A percentile compares a stretch with the other conserved stretches of the same genome.
phyloP scores from a whole-genome alignment of 2,329 filamentous ascomycete species.

The Volutella citrinella region DNA sequence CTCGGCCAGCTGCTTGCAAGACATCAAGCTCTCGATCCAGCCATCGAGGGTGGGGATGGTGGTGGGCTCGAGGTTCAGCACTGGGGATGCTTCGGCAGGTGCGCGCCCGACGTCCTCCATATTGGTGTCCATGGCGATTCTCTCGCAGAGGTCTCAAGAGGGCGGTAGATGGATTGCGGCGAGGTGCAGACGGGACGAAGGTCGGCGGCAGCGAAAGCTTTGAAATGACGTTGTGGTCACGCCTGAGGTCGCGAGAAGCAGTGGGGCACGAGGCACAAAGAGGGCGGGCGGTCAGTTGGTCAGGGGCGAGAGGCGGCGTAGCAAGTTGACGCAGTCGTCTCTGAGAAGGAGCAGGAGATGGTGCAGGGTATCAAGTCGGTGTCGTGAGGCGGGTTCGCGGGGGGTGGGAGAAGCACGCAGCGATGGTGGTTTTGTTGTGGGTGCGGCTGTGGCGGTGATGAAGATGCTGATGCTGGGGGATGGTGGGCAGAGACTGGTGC shows the following conservation, averaged over 20 bases:
- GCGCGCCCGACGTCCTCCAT: conserved; percentile 97
- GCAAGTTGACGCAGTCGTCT: too few relatives aligned
- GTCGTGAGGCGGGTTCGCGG: too few relatives aligned
- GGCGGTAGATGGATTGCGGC: conserved; percentile 15
- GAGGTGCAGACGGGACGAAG: conserved; percentile 23
- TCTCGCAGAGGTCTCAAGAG: too few relatives aligned
- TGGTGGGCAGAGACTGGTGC: too few relatives aligned
- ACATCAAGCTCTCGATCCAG: conserved; percentile 98
- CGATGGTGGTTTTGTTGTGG: too few relatives aligned
- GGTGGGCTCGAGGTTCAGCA: conserved; percentile 68
- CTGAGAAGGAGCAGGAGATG: too few relatives aligned
- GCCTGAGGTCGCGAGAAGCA: conserved; percentile 28
- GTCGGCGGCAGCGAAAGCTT: conserved; percentile 13
- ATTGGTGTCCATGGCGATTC: conserved; percentile 81
- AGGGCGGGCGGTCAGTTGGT: conserved; percentile 20
- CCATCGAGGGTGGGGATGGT: conserved; percentile 92
- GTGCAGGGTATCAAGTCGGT: too few relatives aligned
- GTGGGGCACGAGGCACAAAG: conserved; percentile 29
- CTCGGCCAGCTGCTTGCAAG: conserved; percentile 96
- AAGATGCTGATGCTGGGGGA: too few relatives aligned
- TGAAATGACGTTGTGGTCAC: conserved; percentile 31
- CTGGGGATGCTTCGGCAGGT: conserved; percentile 72
- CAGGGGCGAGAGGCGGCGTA: conserved; percentile 13
- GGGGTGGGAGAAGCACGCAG: too few relatives aligned
- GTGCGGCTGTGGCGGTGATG: too few relatives aligned